Base-by-base conservation (phyloP, 179 eudicot genomes). In the Kewa caespitosa region DNA sequence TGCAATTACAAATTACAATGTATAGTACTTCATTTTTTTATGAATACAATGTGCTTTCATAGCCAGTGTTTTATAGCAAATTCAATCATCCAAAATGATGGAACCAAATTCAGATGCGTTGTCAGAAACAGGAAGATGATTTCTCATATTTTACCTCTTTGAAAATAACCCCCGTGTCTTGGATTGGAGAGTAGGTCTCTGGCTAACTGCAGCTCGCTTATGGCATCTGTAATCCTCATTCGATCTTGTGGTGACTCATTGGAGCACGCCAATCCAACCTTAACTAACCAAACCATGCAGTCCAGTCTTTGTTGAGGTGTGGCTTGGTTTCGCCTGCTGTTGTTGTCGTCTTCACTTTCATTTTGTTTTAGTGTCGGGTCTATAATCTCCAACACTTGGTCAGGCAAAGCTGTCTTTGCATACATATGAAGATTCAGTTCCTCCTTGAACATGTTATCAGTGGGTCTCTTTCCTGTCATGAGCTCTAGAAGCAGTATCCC, bases 381-480 rank as follows among this genome's bases (percentile, higher is more conserved):
- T 0, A 76, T 60, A 41, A 76, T 65, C 37, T 73, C 63, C 67
- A 59, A 13, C 67, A 73, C 39, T 37, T 28, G 52, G 22, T 73
- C 76, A 0, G 79, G 74, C 25, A 59, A 69, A 69, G 79, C 74
- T 38, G 32, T 50, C 42, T 42, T 69, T 17, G 61, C 74, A 32
- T 54, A 69, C 25, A 15, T 43, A 60, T 69, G 69, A 46, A 76
- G 79, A 46, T 38, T 57, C 28, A 76, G 61, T 48, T 59, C 67
- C 3, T 69, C 72, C 34, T 55, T 30, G 64, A 76, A 76, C 59
- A 69, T 69, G 18, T 23, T 10, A 43, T 76, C 60, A 12, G 57
- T 68, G 42, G 79, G 74, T 38, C 74, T 55, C 59, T 76, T 76
- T 33, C 74, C 55, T 48, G 76, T 78, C 50, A 78, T 78, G 3